Percentiles rank a stretch among this genome's conserved stretches.
Conservation (phyloP, 2,329 filamentous ascomycete species). For the Aspergillus ochraceus region DNA sequence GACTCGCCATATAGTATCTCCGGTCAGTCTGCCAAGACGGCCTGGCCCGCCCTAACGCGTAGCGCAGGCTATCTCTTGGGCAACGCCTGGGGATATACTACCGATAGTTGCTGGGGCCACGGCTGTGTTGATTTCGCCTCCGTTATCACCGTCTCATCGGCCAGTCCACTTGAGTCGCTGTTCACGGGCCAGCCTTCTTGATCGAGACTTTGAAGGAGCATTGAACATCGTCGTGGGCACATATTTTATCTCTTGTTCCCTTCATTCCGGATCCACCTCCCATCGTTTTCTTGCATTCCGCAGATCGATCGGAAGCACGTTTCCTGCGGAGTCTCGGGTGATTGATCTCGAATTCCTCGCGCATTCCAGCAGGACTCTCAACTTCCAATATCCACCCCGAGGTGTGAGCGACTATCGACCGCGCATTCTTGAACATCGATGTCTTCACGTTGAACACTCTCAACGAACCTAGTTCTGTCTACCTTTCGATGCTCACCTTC, state of each 20-base stretch:
- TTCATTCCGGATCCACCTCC: not conserved
- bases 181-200: not conserved
- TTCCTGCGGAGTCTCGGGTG: not conserved
- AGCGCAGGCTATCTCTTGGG: conserved; percentile 20
- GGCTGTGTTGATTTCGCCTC: conserved; percentile 11
- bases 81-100: conserved; percentile 14
- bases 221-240: not conserved
- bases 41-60: conserved; percentile 14
- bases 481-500: conserved; percentile 23
- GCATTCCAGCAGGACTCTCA: not conserved
- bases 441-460: conserved; percentile 8
- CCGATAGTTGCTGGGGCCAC: not conserved
- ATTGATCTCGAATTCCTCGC: not conserved
- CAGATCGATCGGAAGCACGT: not conserved
- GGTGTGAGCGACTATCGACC: too few species aligned
- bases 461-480: conserved; percentile 4
- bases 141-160: not conserved
- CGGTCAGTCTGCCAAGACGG: conserved; percentile 9
- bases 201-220: not conserved
- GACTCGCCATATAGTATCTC: not conserved
- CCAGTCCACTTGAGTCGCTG: not conserved
- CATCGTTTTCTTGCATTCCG: not conserved
- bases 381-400: too few species aligned
- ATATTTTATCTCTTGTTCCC: not conserved
- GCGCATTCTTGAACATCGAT: conserved; percentile 5